These are phyloP conservation scores for Fonsecaea erecta DNA, from an alignment of 2,329 filamentous ascomycete genomes.

Conservation along the genomic window DNA sequence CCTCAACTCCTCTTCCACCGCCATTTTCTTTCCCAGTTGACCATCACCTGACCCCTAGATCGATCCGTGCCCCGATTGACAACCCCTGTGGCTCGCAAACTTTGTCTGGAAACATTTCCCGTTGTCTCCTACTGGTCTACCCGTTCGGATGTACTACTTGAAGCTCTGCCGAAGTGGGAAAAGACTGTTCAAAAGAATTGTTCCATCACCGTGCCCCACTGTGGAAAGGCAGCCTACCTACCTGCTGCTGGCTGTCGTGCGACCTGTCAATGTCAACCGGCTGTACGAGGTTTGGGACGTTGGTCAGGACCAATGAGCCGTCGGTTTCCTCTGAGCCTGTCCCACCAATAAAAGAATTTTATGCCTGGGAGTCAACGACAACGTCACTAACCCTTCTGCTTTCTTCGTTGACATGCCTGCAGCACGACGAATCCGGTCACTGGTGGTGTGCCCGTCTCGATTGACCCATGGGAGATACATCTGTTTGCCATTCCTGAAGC, in stretches of 20 bases:
- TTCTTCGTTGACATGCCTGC: too few relatives aligned
- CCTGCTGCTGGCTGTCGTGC: slow-evolving; percentile 20
- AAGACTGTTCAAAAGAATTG: slow-evolving; percentile 9
- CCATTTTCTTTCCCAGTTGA: neutral
- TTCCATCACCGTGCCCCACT: slow-evolving; percentile 15
- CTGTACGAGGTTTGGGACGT: slow-evolving; percentile 21
- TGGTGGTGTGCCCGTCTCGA: too few relatives aligned
- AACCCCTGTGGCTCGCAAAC: slow-evolving; percentile 7
- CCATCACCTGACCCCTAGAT: slow-evolving; percentile 6
- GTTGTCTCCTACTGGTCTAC: neutral
- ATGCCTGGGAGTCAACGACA: slow-evolving; percentile 9
- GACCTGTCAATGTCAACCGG: slow-evolving; percentile 29
- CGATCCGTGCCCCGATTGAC: neutral
- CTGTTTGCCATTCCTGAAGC: neutral
- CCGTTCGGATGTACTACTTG: slow-evolving; percentile 13
- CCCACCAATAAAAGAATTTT: slow-evolving; percentile 16
- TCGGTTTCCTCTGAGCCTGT: slow-evolving; percentile 14
- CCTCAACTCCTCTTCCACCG: neutral
- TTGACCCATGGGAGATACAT: too few relatives aligned
- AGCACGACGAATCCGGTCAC: too few relatives aligned
- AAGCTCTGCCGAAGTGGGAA: slow-evolving; percentile 14
- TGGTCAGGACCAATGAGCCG: slow-evolving; percentile 14
- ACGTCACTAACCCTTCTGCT: too few relatives aligned
- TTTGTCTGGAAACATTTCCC: neutral
- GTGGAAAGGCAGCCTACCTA: slow-evolving; percentile 19